Evolutionary conservation across 2,329 filamentous ascomycete genomes (phyloP).

Genomic region (Parastagonospora nodorum): DNA sequence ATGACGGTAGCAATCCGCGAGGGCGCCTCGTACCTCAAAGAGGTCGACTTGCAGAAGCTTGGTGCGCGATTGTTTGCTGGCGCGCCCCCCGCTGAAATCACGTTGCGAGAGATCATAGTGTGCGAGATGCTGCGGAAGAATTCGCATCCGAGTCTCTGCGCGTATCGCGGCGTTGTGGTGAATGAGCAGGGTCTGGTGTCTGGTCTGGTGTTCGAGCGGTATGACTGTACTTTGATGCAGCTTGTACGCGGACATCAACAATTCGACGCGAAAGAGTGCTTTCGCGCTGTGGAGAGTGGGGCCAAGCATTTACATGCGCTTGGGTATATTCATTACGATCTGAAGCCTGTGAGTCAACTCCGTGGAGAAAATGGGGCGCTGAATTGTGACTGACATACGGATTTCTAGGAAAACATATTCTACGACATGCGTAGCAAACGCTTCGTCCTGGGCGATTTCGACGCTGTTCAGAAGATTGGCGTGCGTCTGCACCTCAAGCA

Average conservation of each 20-base stretch:
- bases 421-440: background rate
- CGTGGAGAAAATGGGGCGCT: too few relatives aligned
- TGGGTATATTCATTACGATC: background rate
- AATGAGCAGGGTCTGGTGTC: background rate
- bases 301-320: background rate
- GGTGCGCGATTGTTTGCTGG: too few relatives aligned
- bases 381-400: too few relatives aligned
- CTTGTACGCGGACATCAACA: background rate
- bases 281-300: background rate
- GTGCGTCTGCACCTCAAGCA: background rate
- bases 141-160: constrained; percentile 8
- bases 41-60: too few relatives aligned
- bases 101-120: background rate
- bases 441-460: constrained; percentile 1
- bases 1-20: too few relatives aligned
- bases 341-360: background rate
- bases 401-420: background rate
- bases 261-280: background rate
- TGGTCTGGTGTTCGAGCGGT: constrained; percentile 7
- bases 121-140: constrained; percentile 5
- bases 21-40: too few relatives aligned
- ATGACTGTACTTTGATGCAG: constrained; percentile 1
- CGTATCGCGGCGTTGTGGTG: constrained; percentile 2
- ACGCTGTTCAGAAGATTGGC: background rate
- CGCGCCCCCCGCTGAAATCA: background rate